Evolutionary conservation across 129 eudicot genomes (phyloP), one percentile per base, ranked within the genome.

Genomic region (Apium graveolens): DNA sequence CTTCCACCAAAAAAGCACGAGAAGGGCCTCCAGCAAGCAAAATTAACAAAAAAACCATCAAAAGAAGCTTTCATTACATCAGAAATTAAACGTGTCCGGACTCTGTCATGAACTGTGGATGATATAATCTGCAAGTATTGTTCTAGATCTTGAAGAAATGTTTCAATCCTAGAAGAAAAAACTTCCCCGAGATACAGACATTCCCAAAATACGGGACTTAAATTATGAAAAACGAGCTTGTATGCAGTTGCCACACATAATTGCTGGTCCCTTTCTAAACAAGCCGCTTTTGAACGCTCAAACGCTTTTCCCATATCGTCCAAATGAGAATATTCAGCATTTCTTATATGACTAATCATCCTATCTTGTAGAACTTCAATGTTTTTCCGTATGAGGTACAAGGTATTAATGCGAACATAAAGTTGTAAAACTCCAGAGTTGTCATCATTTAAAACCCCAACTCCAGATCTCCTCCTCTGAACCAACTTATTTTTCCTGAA

Each of bases 11-110:
- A 83, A 90, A 92, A 62, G 86, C 84, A 11, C 99, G 91, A 26
- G 85, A 78, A 6, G 99, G 97, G 34, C 99, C 97, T 39, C 99
- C 99, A 12, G 97, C 99, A 80, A 96, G 90, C 80, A 96, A 78
- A 73, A 92, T 94, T 84, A 96, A 76, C 82, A 96, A 78, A 78
- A n/a, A 92, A 96, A 20, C 99, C 97, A 55, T 96, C 97, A 51
- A 88, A 86, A 11, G 93, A 87, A 20, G 97, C 99, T 83, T 84
- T 90, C 99, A 96, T 92, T 44, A 92, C 83, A 76, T 96, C 97
- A 13, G 97, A 88, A 74, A 96, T 82, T 32, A 96, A 72, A 35
- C 97, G 92, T 1, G 95, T 86, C 7, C 99, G 90, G 3, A 92
- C 91, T 78, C 87, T 85, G 35, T 96, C 99, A 11, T 92, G 76